phyloP scores from a whole-genome alignment of 2,329 filamentous ascomycete species.

The Cladosporium sp. region DNA sequence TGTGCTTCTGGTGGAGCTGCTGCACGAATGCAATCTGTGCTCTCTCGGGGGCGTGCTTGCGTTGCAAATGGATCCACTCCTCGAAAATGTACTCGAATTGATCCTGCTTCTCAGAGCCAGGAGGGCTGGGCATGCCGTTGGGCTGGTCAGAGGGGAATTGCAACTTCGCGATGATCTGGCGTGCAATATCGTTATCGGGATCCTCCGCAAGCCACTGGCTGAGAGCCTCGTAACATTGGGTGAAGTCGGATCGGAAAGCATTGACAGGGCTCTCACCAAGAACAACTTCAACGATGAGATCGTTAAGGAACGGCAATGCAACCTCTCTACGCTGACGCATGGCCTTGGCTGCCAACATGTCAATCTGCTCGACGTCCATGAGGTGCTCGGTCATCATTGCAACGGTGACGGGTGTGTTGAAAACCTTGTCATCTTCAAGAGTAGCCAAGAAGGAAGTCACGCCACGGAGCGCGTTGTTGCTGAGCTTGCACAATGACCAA shows the following conservation, averaged over 20 bases:
- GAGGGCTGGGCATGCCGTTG: slow-evolving; percentile 57
- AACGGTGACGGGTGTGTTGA: slow-evolving; percentile 62
- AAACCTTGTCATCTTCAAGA: slow-evolving; percentile 60
- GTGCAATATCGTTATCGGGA: slow-evolving; percentile 62
- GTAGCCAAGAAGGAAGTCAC: slow-evolving; percentile 53
- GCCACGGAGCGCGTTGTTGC: slow-evolving; percentile 56
- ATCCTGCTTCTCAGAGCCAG: slow-evolving; percentile 64
- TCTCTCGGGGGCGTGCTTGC: slow-evolving; percentile 72
- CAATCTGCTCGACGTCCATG: slow-evolving; percentile 59
- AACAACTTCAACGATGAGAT: slow-evolving; percentile 74
- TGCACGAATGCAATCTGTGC: slow-evolving; percentile 74
- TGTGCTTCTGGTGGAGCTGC: slow-evolving; percentile 73
- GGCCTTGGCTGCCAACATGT: slow-evolving; percentile 69
- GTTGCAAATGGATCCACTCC: slow-evolving; percentile 86
- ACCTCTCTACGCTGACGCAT: slow-evolving; percentile 69
- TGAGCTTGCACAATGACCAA: slow-evolving; percentile 61
- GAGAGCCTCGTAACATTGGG: slow-evolving; percentile 75
- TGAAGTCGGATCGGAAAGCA: slow-evolving; percentile 76
- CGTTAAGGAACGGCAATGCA: slow-evolving; percentile 77
- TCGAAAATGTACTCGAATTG: slow-evolving; percentile 95
- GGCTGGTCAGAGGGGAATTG: slow-evolving; percentile 58
- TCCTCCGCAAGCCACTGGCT: slow-evolving; percentile 80
- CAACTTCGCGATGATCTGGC: slow-evolving; percentile 69
- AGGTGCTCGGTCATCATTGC: slow-evolving; percentile 60
- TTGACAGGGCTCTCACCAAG: slow-evolving; percentile 75